These are phyloP conservation scores for Coemansia sp. DNA, from an alignment of 192 early-diverging fungal species.

Conservation along the genomic window DNA sequence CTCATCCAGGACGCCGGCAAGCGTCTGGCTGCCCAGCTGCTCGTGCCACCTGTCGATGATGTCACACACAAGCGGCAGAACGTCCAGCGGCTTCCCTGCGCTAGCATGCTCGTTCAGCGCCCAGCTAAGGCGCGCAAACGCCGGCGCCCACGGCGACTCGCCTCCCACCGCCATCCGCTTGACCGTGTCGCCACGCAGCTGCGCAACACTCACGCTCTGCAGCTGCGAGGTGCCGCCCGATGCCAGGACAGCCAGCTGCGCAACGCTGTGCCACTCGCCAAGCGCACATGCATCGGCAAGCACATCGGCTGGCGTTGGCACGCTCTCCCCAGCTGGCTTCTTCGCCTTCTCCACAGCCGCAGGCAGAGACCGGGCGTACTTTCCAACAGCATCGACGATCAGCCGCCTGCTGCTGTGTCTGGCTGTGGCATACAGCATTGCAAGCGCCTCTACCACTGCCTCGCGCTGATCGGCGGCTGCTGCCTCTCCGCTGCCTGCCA, in stretches of 20 bases:
- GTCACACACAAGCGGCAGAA: constrained; percentile 27
- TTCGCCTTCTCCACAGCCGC: neutral
- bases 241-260: constrained; percentile 2
- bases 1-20: constrained; percentile 4
- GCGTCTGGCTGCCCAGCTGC: neutral
- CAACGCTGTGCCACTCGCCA: constrained; percentile 17
- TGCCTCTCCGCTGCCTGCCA: neutral
- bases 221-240: constrained; percentile 7
- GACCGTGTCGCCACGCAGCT: neutral
- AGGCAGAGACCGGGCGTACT: constrained; percentile 19
- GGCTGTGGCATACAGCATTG: constrained; percentile 43
- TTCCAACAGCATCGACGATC: constrained; percentile 22
- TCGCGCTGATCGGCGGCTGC: neutral
- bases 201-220: neutral
- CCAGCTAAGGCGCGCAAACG: constrained; percentile 37
- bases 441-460: constrained; percentile 39
- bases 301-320: constrained; percentile 14
- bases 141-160: constrained; percentile 28
- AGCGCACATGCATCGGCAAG: constrained; percentile 24
- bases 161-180: neutral
- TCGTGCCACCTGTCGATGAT: constrained; percentile 24
- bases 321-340: neutral
- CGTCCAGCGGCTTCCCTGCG: neutral
- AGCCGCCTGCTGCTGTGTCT: constrained; percentile 33
- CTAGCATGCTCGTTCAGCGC: constrained; percentile 15